Base-by-base conservation (phyloP, 768 basidiomycete genomes). In the Leccinum rimulosum region DNA sequence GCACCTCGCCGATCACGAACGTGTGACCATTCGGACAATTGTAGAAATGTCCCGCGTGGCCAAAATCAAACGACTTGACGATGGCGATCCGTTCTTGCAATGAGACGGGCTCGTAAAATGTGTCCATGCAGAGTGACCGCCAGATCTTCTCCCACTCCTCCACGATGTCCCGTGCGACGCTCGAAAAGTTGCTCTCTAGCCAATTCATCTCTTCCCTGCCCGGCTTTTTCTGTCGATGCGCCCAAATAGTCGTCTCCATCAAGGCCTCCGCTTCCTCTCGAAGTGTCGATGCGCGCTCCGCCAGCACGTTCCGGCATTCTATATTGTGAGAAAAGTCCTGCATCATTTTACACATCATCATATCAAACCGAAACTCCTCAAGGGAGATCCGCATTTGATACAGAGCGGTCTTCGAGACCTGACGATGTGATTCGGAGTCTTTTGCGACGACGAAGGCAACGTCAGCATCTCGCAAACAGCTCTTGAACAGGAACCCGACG, bases 21-120 rank as follows among this genome's bases (percentile, higher is more conserved):
- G 80, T 75, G 62, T 88, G 87, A 0, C 87, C 87, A 52, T 87
- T 86, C 0, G 73, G 77, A 57, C 83, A 84, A 17, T 75, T 78
- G 57, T 80, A 82, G 59, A 77, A 82, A 63, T 82, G 81, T 0
- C 80, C 80, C 3, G 75, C 70, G 7, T 74, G 72, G 84, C 84
- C 66, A 59, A 85, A 86, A 25, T 69, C 55, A n/a, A 86, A 66
- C 0, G 80, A 80, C 48, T 75, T 76, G 36, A 87, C 76, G 31
- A 88, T 76, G 11, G 69, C 69, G 60, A 77, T 78, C 31, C 77
- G 76, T 61, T 88, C 86, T 4, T 85, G 73, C 49, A 82, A 65
- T 12, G 84, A 83, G 3, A 88, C 69, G 1, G 81, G 72, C 55
- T 78, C 61, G 57, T 87, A 85, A 64, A 84, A 80, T 0, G 76